Base-by-base conservation (phyloP, 208 protist genomes). In the Acanthamoeba healyi region DNA sequence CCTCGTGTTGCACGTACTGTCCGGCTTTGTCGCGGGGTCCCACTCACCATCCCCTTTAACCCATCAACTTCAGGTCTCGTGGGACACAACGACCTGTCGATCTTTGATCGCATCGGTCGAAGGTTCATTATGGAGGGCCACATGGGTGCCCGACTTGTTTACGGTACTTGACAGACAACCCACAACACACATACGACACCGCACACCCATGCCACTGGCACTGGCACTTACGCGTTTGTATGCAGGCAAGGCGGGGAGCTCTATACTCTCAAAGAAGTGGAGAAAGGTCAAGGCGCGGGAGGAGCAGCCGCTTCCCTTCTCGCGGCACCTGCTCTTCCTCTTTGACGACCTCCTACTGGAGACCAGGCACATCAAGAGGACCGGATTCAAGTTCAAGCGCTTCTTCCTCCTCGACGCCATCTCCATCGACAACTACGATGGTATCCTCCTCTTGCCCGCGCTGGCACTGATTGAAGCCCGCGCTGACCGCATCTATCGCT, bases 31-130 rank as follows among this genome's bases (percentile, higher is more conserved):
- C n/a, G n/a, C n/a, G n/a, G n/a, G n/a, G n/a, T n/a, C n/a, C n/a
- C n/a, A 7, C 46, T 51, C 46, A 51, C 46, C 46, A 10, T 10
- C 46, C 5, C 46, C 46, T 12, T 7, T 49, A 12, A 12, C 4
- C 12, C 7, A 49, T 15, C 17, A 10, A 1, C 63, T 26, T 12
- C 67, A 77, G 67, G 67, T 1, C 67, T 77, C 38, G 24, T 77
- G 6, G 67, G 67, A 0, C 32, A 77, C 67, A 17, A 36, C 67
- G 67, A 77, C 34, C 19, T 77, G 17, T 77, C 67, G 1, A 5
- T 77, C 67, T 77, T 77, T 77, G 67, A 77, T 42, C 67, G 67
- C 0, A 77, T 77, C 19, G 67, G 67, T 17, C 67, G 67, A 1
- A 42, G 34, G 67, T 77, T 44, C 38, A 26, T 77, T 36, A 77